Percentiles rank a stretch among this genome's conserved stretches.
Conservation (phyloP, 2,329 filamentous ascomycete genomes). For the Penicillium oxalicum region DNA sequence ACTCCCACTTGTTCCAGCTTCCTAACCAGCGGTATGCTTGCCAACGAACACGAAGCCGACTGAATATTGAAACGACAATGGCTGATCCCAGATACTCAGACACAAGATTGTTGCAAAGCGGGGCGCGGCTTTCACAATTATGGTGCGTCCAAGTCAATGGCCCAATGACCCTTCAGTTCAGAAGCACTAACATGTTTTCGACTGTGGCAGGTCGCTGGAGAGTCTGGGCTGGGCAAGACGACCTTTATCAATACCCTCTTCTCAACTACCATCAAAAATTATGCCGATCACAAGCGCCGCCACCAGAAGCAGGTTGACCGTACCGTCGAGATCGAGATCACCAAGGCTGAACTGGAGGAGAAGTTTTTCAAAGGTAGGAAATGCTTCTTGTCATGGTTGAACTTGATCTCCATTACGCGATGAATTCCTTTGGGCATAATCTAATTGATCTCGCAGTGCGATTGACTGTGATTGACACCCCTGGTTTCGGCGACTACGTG, state of each 20-base stretch:
- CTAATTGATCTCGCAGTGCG: constrained; percentile 59
- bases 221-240: constrained; percentile 97
- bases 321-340: constrained; percentile 99
- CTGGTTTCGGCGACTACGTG: constrained; percentile 98
- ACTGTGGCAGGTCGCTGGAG: constrained; percentile 74
- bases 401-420: no score
- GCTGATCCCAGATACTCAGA: constrained; percentile 37
- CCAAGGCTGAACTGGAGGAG: constrained; percentile 98
- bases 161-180: background rate
- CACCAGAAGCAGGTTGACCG: constrained; percentile 99
- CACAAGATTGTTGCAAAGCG: constrained; percentile 73
- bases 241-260: constrained; percentile 99
- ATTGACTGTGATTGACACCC: constrained; percentile 96
- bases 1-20: constrained; percentile 42
- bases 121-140: constrained; percentile 97
- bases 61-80: constrained; percentile 5
- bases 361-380: constrained; percentile 98
- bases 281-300: constrained; percentile 98
- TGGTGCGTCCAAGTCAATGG: constrained; percentile 56
- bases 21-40: constrained; percentile 62
- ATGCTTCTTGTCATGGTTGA: background rate
- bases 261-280: constrained; percentile 99
- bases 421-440: no score
- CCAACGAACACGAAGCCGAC: constrained; percentile 23
- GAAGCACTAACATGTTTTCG: constrained; percentile 21